Conservation (phyloP, 2,329 filamentous ascomycete genomes). For the Truncatella angustata region DNA sequence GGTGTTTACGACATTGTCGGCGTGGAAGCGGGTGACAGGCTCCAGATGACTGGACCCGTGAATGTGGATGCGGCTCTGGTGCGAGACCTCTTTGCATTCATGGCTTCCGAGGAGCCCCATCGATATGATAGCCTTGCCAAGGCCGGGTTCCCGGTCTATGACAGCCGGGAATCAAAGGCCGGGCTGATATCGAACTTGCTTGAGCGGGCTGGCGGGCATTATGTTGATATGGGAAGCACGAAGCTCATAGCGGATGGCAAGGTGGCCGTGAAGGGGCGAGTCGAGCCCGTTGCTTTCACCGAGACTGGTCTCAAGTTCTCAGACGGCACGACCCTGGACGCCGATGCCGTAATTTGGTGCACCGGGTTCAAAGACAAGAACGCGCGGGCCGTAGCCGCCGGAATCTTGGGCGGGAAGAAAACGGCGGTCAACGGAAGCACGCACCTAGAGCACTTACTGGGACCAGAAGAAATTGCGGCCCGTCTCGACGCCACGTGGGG, state of each 20-base stretch:
- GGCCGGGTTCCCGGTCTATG: conserved; percentile 35
- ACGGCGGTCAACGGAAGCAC: not conserved
- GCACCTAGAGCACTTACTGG: conserved; percentile 12
- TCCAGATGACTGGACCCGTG: conserved; percentile 16
- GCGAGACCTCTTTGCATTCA: conserved; percentile 16
- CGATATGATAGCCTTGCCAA: conserved; percentile 31
- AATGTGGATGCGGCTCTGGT: conserved; percentile 21
- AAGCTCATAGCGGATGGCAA: conserved; percentile 28
- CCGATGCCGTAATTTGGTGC: conserved; percentile 35
- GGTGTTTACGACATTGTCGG: conserved; percentile 29
- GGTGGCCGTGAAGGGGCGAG: conserved; percentile 24
- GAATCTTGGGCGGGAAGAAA: not conserved
- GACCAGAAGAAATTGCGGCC: conserved; percentile 25
- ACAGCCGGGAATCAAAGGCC: conserved; percentile 25
- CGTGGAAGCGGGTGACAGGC: conserved; percentile 21
- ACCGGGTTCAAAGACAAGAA: conserved; percentile 30
- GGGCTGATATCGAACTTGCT: conserved; percentile 30
- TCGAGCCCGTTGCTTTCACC: conserved; percentile 27
- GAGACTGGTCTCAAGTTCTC: conserved; percentile 26
- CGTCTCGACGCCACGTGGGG: conserved; percentile 39
- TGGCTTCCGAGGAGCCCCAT: conserved; percentile 29
- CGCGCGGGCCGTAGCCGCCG: conserved; percentile 8
- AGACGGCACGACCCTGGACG: conserved; percentile 27
- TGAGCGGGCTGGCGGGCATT: conserved; percentile 35
- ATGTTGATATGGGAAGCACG: conserved; percentile 33